Base-by-base conservation (phyloP, 2,329 filamentous ascomycete genomes). In the Teratosphaeria gauchensis region DNA sequence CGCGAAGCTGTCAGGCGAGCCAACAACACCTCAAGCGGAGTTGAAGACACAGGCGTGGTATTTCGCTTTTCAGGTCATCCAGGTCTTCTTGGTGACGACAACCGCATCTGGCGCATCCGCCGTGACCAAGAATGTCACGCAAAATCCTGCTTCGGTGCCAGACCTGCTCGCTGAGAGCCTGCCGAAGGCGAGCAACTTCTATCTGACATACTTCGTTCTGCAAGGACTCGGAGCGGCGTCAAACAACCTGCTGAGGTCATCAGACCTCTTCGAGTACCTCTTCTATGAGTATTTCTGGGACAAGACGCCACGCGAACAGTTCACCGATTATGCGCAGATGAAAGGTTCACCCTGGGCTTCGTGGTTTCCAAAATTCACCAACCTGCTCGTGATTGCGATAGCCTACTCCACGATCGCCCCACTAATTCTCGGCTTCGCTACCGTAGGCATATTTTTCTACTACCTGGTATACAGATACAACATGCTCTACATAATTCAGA, bases 401-500 rank as follows among this genome's bases (percentile, higher is more conserved):
- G 74, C 72, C 31, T 80, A 80, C 63, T 74, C 77, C 4, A 76
- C 75, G 64, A 78, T 80, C 57, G 77, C 78, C 8, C 77, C 77
- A 2, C 65, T 80, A 2, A 74, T 79, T 6, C 67, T 79, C 1
- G 75, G 75, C 42, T 80, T 80, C 61, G 73, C 75, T 4, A 71
- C 71, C 6, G 65, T 78, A 14, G 76, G 77, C 16, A 68, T 79
- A 31, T 66, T 64, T 33, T 69, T 79, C 7, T 72, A 78, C 60
- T 80, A 79, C 66, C 61, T 78, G 51, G 76, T 74, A 56, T 79
- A 76, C 67, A 74, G 76, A 19, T 79, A 80, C 71, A 78, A 77
- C 60, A 71, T 79, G 62, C 72, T 80, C 11, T 80, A 78, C 64
- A 75, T 78, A 12, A 54, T 64, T 30, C 77, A 77, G 65, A 76